Conservation (phyloP, 2,329 filamentous ascomycete genomes). For the Monilinia polystroma region DNA sequence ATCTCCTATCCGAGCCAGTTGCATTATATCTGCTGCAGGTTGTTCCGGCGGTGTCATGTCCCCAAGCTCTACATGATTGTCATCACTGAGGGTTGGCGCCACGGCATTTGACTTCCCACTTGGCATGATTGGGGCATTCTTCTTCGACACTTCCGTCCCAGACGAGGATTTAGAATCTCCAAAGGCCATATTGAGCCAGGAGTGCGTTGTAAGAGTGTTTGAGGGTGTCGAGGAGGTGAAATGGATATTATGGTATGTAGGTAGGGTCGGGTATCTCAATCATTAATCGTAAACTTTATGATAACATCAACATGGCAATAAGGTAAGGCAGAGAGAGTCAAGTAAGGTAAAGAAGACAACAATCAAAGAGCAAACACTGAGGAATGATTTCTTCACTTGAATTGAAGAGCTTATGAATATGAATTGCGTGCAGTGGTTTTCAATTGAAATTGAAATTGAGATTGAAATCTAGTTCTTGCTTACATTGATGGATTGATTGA, state of each 20-base stretch:
- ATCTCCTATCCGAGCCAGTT: slow-evolving; percentile 85
- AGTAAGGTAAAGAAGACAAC: background rate
- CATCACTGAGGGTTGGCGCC: slow-evolving; percentile 54
- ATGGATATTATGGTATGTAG: background rate
- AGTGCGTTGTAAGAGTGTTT: slow-evolving; percentile 25
- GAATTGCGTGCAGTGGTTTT: slow-evolving; percentile 12
- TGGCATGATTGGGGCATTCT: slow-evolving; percentile 50
- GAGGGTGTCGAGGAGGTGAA: background rate
- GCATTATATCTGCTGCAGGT: slow-evolving; percentile 73
- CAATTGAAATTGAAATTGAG: background rate
- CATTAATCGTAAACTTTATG: slow-evolving; percentile 16
- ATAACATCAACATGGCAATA: slow-evolving; percentile 14
- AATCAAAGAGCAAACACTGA: background rate
- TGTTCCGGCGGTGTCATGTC: slow-evolving; percentile 35
- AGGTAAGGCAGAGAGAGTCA: background rate
- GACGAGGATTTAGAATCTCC: slow-evolving; percentile 29
- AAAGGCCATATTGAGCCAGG: slow-evolving; percentile 32
- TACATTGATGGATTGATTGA: background rate
- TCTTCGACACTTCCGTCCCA: slow-evolving; percentile 28
- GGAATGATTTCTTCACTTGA: background rate
- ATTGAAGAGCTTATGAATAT: slow-evolving; percentile 15
- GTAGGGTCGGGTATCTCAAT: slow-evolving; percentile 1
- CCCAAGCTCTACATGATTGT: slow-evolving; percentile 41
- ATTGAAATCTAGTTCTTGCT: slow-evolving; percentile 1
- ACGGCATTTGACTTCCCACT: slow-evolving; percentile 54